A percentile compares a stretch with the other conserved stretches of the same genome.
phyloP scores from a whole-genome alignment of 768 basidiomycete species.

The Boletus pseudopeckii region DNA sequence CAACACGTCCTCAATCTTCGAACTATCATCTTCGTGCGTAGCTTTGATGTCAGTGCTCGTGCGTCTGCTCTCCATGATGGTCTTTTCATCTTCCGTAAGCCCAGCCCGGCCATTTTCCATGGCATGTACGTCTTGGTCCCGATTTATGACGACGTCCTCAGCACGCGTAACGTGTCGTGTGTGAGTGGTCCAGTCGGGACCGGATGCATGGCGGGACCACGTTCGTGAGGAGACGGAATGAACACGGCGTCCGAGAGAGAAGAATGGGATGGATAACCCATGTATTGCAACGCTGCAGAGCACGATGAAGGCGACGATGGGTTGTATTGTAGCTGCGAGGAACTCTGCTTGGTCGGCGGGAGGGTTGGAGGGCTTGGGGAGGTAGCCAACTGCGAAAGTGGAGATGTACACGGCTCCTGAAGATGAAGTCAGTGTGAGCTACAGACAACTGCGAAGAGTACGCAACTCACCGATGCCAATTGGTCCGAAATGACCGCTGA shows the following conservation, averaged over 20 bases:
- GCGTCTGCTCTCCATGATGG: conserved; percentile 24
- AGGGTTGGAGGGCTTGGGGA: conserved; percentile 45
- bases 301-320: conserved; percentile 94
- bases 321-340: conserved; percentile 77
- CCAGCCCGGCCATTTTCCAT: conserved; percentile 48
- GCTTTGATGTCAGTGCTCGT: conserved; percentile 11
- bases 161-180: conserved; percentile 66
- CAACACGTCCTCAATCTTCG: conserved; percentile 9
- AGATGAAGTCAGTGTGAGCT: conserved; percentile 1
- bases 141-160: conserved; percentile 82
- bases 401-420: conserved; percentile 90
- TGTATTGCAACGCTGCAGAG: conserved; percentile 85
- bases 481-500: conserved; percentile 94
- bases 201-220: conserved; percentile 73
- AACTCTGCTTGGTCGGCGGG: conserved; percentile 59
- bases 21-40: conserved; percentile 4
- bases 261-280: conserved; percentile 91
- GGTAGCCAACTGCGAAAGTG: conserved; percentile 65
- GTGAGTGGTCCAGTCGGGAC: conserved; percentile 83
- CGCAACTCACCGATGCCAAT: conserved; percentile 62
- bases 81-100: conserved; percentile 29
- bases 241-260: conserved; percentile 89
- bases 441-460: neutral
- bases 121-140: conserved; percentile 51
- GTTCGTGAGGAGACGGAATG: conserved; percentile 77